phyloP scores from a whole-genome alignment of 768 basidiomycete genomes.

The Asterophora lycoperdoides region DNA sequence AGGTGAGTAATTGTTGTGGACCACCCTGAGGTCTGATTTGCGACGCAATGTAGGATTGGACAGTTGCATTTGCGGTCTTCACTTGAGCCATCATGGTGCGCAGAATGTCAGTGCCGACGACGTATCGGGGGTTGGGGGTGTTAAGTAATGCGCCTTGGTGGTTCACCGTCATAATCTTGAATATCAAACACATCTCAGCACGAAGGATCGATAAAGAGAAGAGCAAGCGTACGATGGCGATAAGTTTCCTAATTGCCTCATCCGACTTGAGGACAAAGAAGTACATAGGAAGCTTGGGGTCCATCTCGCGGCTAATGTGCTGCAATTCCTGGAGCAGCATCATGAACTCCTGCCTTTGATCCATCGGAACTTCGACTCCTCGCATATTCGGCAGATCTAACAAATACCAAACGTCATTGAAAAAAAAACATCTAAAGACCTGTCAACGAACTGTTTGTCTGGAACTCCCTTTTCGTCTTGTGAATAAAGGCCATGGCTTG shows the following conservation, averaged over 20 bases:
- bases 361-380: conserved; percentile 41
- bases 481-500: conserved; percentile 3
- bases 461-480: conserved; percentile 8
- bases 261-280: conserved; percentile 44
- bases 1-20: conserved; percentile 9
- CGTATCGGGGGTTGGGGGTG: conserved; percentile 36
- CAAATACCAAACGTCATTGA: neutral
- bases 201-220: conserved; percentile 1
- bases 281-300: conserved; percentile 46
- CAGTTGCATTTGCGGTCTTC: conserved; percentile 11
- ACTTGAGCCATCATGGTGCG: conserved; percentile 35
- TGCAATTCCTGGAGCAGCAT: conserved; percentile 44
- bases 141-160: conserved; percentile 41
- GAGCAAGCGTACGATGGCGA: conserved; percentile 47
- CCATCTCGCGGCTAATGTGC: conserved; percentile 44
- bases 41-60: conserved; percentile 12
- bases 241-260: conserved; percentile 42
- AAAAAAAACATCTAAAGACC: neutral
- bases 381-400: conserved; percentile 34
- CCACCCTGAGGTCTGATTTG: conserved; percentile 19
- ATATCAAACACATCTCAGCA: neutral
- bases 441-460: conserved; percentile 6
- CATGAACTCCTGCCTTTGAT: conserved; percentile 52
- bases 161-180: conserved; percentile 40
- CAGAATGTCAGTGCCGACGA: conserved; percentile 35